Evolutionary conservation across 345 rosid species (phyloP), one percentile per base, ranked within the genome.

Genomic region (Populus pruinosa): DNA sequence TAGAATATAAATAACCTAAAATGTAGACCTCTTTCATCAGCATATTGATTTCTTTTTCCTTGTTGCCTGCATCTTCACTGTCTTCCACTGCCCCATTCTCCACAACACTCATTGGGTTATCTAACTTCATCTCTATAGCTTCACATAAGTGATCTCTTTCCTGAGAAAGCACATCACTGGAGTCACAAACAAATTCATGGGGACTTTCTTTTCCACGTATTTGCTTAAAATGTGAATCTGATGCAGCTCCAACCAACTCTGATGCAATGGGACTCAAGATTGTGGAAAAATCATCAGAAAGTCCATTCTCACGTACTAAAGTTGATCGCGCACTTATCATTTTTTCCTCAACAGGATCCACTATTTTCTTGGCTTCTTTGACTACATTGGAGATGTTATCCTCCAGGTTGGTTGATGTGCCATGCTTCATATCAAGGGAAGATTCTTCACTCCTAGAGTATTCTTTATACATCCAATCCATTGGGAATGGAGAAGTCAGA

Each of bases 401-500:
- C 69, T 85, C 87, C 43, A 35, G 13, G 79, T 78, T 78, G 71
- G 44, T 50, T 29, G 80, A 78, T 29, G 85, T 77, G 50, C 69
- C 78, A 29, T 77, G 73, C 43, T 81, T 76, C 44, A 7, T 36
- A 56, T 78, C 73, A 4, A 35, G 71, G 47, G 85, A 73, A 75
- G 84, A 84, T 62, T 86, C 90, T 73, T 84, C 86, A 80, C 70
- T 82, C 49, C 70, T 77, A 39, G 85, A 68, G 49, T 81, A 83
- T 65, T 89, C 86, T 78, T 88, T 91, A 83, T 87, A 92, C 84
- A 88, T 75, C 85, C 79, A 80, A 56, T 89, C 92, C 97, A 96
- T 86, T 72, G 97, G 97, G 86, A 91, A 92, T 69, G 94, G 92
- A 55, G 95, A 91, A 49, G 90, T 90, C 75, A 93, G 84, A 77